Conservation (phyloP, 2,329 filamentous ascomycete genomes). For the Sporothrix pseudoabietina region DNA sequence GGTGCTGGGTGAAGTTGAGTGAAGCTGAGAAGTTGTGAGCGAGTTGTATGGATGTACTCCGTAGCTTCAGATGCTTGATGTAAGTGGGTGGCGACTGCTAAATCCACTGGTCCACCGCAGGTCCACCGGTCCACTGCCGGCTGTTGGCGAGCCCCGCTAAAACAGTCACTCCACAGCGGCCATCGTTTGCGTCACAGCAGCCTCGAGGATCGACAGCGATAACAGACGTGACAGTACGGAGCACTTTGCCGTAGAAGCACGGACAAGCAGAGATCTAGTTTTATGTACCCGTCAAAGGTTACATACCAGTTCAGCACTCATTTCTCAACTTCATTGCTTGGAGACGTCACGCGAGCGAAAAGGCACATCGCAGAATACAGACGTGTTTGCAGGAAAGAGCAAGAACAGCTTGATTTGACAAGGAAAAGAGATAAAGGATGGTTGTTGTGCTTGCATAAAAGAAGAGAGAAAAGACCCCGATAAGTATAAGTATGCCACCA, state of each 20-base stretch:
- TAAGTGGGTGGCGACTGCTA: conserved; percentile 19
- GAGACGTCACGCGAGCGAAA: not conserved
- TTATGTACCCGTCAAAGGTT: too few species aligned
- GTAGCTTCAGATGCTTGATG: not conserved
- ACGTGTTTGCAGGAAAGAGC: not conserved
- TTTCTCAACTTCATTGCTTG: not conserved
- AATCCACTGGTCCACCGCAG: not conserved
- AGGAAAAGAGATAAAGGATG: conserved; percentile 1
- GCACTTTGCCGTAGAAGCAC: not conserved
- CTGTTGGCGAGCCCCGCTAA: not conserved
- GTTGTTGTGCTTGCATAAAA: not conserved
- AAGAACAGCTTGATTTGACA: conserved; percentile 3
- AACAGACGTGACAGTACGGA: not conserved
- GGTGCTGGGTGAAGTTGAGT: not conserved
- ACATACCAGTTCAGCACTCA: not conserved
- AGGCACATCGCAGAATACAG: not conserved
- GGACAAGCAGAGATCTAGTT: too few species aligned
- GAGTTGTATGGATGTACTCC: not conserved
- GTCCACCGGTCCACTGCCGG: not conserved
- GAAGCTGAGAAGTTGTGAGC: not conserved
- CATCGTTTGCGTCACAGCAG: conserved; percentile 13
- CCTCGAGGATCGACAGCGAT: not conserved
- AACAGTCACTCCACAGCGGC: conserved; percentile 4
- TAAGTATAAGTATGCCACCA: not conserved
- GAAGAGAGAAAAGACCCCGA: not conserved